These are phyloP conservation scores for Pichia sporocuriosa DNA, from an alignment of 805 yeast genomes.

Conservation along the genomic window DNA sequence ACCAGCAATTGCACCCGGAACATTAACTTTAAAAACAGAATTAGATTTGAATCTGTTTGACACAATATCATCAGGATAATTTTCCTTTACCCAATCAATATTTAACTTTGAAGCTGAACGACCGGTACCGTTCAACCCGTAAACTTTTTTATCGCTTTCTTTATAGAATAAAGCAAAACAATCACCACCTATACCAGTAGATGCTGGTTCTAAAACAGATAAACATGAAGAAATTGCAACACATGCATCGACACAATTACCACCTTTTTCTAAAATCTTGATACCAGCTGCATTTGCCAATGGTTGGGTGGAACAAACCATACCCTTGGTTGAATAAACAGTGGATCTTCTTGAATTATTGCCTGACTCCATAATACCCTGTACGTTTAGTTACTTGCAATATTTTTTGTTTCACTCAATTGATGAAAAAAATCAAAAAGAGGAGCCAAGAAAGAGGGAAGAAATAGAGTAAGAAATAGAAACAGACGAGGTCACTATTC, in stretches of 20 bases:
- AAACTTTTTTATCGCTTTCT: slow-evolving; percentile 41
- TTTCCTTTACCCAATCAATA: slow-evolving; percentile 40
- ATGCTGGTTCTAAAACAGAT: slow-evolving; percentile 49
- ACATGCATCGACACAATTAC: slow-evolving; percentile 64
- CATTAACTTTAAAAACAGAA: slow-evolving; percentile 57
- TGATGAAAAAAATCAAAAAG: no score
- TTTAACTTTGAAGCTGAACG: slow-evolving; percentile 48
- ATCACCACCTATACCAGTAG: slow-evolving; percentile 64
- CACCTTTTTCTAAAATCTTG: slow-evolving; percentile 59
- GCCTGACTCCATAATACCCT: no score
- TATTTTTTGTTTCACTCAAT: no score
- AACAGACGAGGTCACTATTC: no score
- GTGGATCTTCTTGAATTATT: slow-evolving; percentile 64
- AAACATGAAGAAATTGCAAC: slow-evolving; percentile 54
- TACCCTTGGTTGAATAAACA: slow-evolving; percentile 65
- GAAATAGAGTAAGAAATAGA: no score
- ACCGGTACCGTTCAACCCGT: slow-evolving; percentile 74
- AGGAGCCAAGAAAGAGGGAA: no score
- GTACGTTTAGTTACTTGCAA: no score
- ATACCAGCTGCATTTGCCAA: slow-evolving; percentile 70
- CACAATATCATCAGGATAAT: slow-evolving; percentile 35
- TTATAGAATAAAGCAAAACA: slow-evolving; percentile 59
- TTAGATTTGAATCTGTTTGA: slow-evolving; percentile 43
- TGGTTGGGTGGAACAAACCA: slow-evolving; percentile 72
- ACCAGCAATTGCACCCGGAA: slow-evolving; percentile 77